Conservation (phyloP, 768 basidiomycete species). For the Pleurotus giganteus region DNA sequence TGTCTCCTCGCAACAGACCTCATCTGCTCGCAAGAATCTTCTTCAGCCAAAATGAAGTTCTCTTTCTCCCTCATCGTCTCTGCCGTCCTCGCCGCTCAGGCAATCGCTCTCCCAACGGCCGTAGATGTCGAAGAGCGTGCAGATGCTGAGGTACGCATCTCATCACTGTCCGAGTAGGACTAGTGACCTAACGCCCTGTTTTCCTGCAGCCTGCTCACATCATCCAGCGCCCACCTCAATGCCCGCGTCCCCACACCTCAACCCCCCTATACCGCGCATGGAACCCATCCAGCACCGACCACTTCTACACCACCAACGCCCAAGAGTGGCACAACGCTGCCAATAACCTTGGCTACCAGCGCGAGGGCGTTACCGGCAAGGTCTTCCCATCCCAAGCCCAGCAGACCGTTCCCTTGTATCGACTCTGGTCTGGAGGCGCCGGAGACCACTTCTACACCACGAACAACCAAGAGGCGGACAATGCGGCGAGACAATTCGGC, state of each 20-base stretch:
- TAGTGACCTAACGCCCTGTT: background rate
- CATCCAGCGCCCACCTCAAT: background rate
- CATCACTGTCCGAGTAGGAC: background rate
- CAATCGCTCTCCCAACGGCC: background rate
- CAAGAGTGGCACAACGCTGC: background rate
- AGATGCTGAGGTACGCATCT: background rate
- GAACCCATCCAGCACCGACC: background rate
- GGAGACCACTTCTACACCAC: background rate
- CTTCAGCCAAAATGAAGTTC: constrained; percentile 1
- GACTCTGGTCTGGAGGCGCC: background rate
- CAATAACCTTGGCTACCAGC: background rate
- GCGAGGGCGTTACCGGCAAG: background rate
- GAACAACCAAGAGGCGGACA: background rate
- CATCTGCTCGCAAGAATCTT: too few relatives aligned
- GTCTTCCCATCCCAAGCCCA: background rate
- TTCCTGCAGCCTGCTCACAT: background rate
- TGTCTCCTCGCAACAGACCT: too few relatives aligned
- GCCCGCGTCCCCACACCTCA: background rate
- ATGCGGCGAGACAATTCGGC: background rate
- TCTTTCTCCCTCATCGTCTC: background rate
- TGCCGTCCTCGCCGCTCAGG: constrained; percentile 6
- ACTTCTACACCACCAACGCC: constrained; percentile 3
- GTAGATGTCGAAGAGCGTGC: background rate
- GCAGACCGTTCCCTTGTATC: background rate
- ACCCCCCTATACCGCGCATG: background rate